Conservation (phyloP, 1,284 basidiomycete genomes). For the Cutaneotrichosporon cutaneum region DNA sequence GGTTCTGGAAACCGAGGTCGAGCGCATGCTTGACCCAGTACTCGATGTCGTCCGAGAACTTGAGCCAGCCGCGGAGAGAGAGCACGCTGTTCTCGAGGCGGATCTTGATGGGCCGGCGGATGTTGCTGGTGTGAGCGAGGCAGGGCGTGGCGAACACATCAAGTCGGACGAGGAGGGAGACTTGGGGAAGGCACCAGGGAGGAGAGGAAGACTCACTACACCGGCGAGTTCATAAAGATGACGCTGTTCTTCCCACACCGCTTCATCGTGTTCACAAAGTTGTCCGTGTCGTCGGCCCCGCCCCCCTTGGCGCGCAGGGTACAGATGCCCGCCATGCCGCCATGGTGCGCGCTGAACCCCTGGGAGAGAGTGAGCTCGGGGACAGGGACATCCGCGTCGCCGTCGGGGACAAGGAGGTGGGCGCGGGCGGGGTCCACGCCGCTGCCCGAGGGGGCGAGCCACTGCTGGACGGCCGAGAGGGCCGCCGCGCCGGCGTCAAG, state of each 20-base stretch:
- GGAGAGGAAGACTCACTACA: conserved; percentile 31
- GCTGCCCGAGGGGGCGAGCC: neutral
- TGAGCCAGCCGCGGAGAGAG: conserved; percentile 61
- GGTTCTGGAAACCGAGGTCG: conserved; percentile 61
- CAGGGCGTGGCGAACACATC: conserved; percentile 15
- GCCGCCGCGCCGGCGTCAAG: neutral
- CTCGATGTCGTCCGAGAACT: conserved; percentile 61
- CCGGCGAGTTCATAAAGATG: conserved; percentile 42
- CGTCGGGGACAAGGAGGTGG: neutral
- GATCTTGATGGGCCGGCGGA: conserved; percentile 17
- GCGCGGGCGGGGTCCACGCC: neutral
- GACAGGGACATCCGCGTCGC: neutral
- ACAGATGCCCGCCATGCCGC: conserved; percentile 34
- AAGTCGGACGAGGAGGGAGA: too few relatives aligned
- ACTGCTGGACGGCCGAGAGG: neutral
- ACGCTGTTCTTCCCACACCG: conserved; percentile 60
- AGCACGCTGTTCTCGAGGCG: conserved; percentile 59
- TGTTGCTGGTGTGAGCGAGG: conserved; percentile 46
- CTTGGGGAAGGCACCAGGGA: neutral
- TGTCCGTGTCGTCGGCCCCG: conserved; percentile 56
- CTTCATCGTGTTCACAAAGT: conserved; percentile 58
- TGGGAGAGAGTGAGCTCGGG: conserved; percentile 7
- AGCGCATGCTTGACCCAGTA: conserved; percentile 60
- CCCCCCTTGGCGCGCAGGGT: conserved; percentile 53
- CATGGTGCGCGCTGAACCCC: conserved; percentile 1